Evolutionary conservation across 495 filamentous ascomycete genomes (phyloP), one percentile per base, ranked within the genome.

Genomic region (Hyaloscypha hepaticicola): DNA sequence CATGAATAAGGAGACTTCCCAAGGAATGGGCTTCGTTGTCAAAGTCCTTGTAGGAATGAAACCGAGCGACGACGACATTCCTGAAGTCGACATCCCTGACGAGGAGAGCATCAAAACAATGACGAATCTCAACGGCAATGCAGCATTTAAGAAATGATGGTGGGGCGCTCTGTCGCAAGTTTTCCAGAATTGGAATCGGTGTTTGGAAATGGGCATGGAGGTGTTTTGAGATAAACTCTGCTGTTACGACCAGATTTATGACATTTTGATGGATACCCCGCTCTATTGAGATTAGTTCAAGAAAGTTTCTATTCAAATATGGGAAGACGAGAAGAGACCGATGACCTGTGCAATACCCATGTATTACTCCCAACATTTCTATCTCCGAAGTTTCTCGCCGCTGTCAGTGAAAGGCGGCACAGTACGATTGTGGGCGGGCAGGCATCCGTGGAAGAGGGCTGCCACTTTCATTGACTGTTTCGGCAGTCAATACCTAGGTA

Each of bases 41-140:
- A 76, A 80, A 14, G 79, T 88, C 29, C 70, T 90, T 28, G 78
- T 79, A 28, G 87, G 75, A 21, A 78, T 85, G 66, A 89, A 87
- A 64, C 84, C 87, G 38, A 33, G 31, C 16, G 50, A 25, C 4
- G 22, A 14, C n/a, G 62, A 48, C 21, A 21, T 49, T 14, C 52
- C n/a, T 26, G 58, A 51, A 25, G 27, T 29, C n/a, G 48, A 65
- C 55, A 25, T 41, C 26, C 25, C 34, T 27, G 56, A 59, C 41
- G 63, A 51, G 31, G 48, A 41, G 14, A 66, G 59, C 29, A 31
- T 55, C 7, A 59, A 24, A 31, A 66, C 63, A 2, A 26, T 66
- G 56, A 66, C 22, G 29, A 26, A 49, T 29, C 2, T 29, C 6
- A 64, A 58, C 27, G 61, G 61, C 14, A 33, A 24, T 45, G 19